phyloP scores from a whole-genome alignment of 1,284 basidiomycete species.

The Leccinum pachyderme region DNA sequence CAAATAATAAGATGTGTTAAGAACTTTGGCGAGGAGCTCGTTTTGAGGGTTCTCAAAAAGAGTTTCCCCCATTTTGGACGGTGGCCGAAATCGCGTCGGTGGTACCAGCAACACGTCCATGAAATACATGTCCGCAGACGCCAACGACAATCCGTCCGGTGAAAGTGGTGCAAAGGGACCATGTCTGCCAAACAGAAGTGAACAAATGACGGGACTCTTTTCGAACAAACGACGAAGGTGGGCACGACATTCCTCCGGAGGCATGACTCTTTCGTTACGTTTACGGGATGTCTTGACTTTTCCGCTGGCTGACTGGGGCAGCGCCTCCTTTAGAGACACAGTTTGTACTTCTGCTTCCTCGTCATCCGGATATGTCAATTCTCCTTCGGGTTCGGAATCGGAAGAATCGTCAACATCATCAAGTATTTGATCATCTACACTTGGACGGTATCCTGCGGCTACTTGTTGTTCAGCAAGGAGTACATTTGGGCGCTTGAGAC shows the following conservation, averaged over 20 bases:
- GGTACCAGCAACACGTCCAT: slow-evolving; percentile 90
- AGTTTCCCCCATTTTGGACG: slow-evolving; percentile 88
- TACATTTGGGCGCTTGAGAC: slow-evolving; percentile 71
- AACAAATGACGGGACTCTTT: slow-evolving; percentile 82
- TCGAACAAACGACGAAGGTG: slow-evolving; percentile 89
- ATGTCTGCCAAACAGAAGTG: slow-evolving; percentile 90
- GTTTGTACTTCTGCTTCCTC: slow-evolving; percentile 40
- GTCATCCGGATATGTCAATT: slow-evolving; percentile 45
- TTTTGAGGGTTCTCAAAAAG: slow-evolving; percentile 98
- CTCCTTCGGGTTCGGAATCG: slow-evolving; percentile 47
- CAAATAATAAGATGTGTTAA: slow-evolving; percentile 80
- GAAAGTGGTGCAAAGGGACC: slow-evolving; percentile 75
- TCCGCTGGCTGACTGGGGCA: slow-evolving; percentile 74
- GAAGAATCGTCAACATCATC: slow-evolving; percentile 37
- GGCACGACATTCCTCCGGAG: slow-evolving; percentile 89
- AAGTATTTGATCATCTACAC: slow-evolving; percentile 42
- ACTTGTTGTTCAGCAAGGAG: slow-evolving; percentile 50
- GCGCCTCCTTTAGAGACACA: slow-evolving; percentile 19
- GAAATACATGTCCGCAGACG: slow-evolving; percentile 96
- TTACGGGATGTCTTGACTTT: slow-evolving; percentile 74
- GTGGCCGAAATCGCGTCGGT: slow-evolving; percentile 95
- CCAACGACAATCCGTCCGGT: slow-evolving; percentile 53
- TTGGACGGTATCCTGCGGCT: slow-evolving; percentile 18
- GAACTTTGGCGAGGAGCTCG: slow-evolving; percentile 83
- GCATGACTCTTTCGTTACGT: slow-evolving; percentile 85